Percentiles rank a stretch among this genome's conserved stretches.
phyloP scores from a whole-genome alignment of 192 early-diverging fungal genomes.

The Backusella westeae region DNA sequence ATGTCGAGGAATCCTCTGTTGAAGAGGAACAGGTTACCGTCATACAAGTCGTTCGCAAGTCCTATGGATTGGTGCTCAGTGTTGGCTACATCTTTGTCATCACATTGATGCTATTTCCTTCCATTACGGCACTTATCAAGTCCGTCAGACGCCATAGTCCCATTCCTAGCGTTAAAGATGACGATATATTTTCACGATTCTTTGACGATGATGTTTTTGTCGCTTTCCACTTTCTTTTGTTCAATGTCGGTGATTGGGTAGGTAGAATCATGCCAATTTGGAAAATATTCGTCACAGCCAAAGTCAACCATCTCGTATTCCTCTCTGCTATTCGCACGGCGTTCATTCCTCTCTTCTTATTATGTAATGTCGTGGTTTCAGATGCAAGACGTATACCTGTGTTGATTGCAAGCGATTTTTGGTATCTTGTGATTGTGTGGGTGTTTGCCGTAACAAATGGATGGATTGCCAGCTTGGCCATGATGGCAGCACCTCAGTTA shows the following conservation, averaged over 20 bases:
- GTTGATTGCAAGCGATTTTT: conserved; percentile 41
- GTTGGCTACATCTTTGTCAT: conserved; percentile 61
- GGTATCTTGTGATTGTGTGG: conserved; percentile 52
- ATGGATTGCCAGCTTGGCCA: conserved; percentile 57
- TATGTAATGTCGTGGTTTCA: conserved; percentile 8
- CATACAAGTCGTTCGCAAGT: conserved; percentile 16
- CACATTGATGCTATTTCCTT: conserved; percentile 73
- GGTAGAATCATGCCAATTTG: conserved; percentile 54
- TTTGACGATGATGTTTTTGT: conserved; percentile 60
- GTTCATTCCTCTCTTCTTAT: conserved; percentile 68
- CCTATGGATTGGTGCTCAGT: conserved; percentile 40
- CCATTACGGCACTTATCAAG: conserved; percentile 68
- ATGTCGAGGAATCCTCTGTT: not conserved
- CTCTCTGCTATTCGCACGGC: conserved; percentile 49
- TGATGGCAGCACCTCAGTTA: conserved; percentile 57
- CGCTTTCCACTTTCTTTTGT: conserved; percentile 71
- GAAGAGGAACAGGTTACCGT: conserved; percentile 1
- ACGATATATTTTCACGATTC: conserved; percentile 25
- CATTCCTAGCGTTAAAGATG: not conserved
- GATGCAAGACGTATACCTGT: conserved; percentile 28
- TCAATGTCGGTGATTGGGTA: conserved; percentile 71
- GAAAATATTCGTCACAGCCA: conserved; percentile 48
- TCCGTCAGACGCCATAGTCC: conserved; percentile 25
- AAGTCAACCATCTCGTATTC: conserved; percentile 39
- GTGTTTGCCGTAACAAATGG: conserved; percentile 69